Base-by-base conservation (phyloP, 1,139 yeast genomes). In the Wickerhamiella pararugosa region DNA sequence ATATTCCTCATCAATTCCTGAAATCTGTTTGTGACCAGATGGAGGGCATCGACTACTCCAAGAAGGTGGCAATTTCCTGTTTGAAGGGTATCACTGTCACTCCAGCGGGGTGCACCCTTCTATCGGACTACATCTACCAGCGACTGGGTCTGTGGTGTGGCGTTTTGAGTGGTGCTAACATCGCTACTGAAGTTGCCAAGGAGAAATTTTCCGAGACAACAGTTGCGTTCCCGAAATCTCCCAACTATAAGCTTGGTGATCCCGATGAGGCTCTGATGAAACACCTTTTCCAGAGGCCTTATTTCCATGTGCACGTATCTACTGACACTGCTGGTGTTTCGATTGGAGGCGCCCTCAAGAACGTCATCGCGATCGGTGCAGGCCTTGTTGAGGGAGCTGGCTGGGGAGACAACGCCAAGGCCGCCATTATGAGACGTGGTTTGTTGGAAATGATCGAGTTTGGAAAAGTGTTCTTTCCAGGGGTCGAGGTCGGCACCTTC, bases 361-460 rank as follows among this genome's bases (percentile, higher is more conserved):
- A 87, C 64, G 86, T 87, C 33, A 83, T 86, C 52, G 96, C 96
- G 42, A 70, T 83, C 56, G 86, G 92, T 45, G 94, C 92, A 44
- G 97, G 96, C 43, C 81, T 86, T 59, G 95, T 86, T 48, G 94
- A 83, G 64, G 96, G 96, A 53, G 72, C 80, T 48, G 94, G 94
- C 45, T 87, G 97, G 96, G 97, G 97, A 60, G 94, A 84, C 66
- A 87, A 87, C 59, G 95, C 97, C 52, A 83, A 86, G 64, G 81
- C 95, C 41, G 96, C 96, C 41, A 75, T 87, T 55, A 84, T 86
- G 87, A 76, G 97, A 67, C 77, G 92, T 52, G 97, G 97, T 40
- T 64, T 87, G 46, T 70, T 78, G 56, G 97, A 87, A 66, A 83
- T 79, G 65, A 79, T 84, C 60, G 74, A 73, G 62, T 87, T 87